These are phyloP conservation scores for Astrothelium subdiscretum DNA, from an alignment of 495 filamentous ascomycete genomes.

Conservation along the genomic window DNA sequence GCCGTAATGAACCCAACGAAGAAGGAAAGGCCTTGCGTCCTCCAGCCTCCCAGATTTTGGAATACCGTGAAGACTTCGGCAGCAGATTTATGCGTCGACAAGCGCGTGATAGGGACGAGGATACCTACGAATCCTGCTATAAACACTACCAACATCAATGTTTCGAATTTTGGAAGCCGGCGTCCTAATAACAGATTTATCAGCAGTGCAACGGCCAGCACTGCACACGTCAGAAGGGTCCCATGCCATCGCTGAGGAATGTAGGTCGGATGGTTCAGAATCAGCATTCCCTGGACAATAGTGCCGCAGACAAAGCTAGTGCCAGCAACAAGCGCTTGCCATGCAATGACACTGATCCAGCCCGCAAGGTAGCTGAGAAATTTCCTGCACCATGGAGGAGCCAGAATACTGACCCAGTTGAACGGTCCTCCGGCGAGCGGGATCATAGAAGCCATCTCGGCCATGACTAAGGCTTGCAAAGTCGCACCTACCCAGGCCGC, in stretches of 20 bases:
- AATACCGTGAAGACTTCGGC: neutral
- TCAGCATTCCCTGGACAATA: constrained; percentile 5
- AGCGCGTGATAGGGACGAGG: constrained; percentile 5
- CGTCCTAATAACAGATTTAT: constrained; percentile 10
- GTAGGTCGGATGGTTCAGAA: constrained; percentile 12
- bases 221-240: constrained; percentile 9
- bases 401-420: constrained; percentile 13
- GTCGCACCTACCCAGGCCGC: constrained; percentile 12
- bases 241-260: constrained; percentile 9
- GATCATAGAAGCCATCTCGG: constrained; percentile 25
- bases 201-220: constrained; percentile 5
- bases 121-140: constrained; percentile 12
- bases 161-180: constrained; percentile 12
- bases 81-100: neutral
- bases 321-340: constrained; percentile 15
- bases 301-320: constrained; percentile 2
- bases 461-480: constrained; percentile 15
- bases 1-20: constrained; percentile 6
- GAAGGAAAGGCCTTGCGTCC: constrained; percentile 8
- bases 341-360: constrained; percentile 29
- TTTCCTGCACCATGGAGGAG: constrained; percentile 7
- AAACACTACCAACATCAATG: constrained; percentile 9
- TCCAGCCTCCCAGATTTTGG: neutral
- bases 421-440: constrained; percentile 9
- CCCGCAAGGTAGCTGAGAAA: constrained; percentile 17